Percentiles rank a stretch among this genome's conserved stretches.
Conservation (phyloP, 805 yeast species). For the Schizosaccharomyces cryophilus region DNA sequence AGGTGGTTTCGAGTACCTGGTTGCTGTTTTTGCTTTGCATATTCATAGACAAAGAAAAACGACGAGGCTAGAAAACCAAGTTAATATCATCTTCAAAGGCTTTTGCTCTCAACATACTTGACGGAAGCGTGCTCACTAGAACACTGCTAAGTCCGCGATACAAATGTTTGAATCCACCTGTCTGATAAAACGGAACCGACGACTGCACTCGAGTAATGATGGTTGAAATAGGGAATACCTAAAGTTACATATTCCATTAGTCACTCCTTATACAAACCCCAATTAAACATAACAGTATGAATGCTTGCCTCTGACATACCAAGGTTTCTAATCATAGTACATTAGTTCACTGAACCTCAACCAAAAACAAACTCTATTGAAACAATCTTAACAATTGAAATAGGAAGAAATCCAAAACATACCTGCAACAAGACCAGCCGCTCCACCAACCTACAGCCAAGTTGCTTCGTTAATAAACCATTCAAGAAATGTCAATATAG, state of each 20-base stretch:
- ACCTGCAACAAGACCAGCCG: not conserved
- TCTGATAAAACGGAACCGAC: not conserved
- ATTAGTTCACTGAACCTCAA: not conserved
- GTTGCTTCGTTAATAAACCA: not conserved
- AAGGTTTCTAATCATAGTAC: not conserved
- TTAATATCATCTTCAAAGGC: not conserved
- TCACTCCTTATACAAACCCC: too few species aligned
- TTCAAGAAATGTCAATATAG: not conserved
- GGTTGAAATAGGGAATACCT: not conserved
- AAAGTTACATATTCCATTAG: not conserved
- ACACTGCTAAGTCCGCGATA: not conserved
- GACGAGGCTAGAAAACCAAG: not conserved
- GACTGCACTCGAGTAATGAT: not conserved
- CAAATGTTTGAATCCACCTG: not conserved
- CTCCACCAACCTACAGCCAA: not conserved
- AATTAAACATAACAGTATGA: too few species aligned
- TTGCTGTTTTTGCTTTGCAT: not conserved
- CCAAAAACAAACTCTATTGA: not conserved
- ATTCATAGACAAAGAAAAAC: not conserved
- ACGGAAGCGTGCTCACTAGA: not conserved
- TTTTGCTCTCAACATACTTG: not conserved
- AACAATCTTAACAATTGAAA: too few species aligned
- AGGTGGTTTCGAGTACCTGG: not conserved
- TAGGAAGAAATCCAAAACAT: too few species aligned
- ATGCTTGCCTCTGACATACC: not conserved